These are phyloP conservation scores for Stemphylium lycopersici DNA, from an alignment of 2,329 filamentous ascomycete genomes.

Conservation along the genomic window DNA sequence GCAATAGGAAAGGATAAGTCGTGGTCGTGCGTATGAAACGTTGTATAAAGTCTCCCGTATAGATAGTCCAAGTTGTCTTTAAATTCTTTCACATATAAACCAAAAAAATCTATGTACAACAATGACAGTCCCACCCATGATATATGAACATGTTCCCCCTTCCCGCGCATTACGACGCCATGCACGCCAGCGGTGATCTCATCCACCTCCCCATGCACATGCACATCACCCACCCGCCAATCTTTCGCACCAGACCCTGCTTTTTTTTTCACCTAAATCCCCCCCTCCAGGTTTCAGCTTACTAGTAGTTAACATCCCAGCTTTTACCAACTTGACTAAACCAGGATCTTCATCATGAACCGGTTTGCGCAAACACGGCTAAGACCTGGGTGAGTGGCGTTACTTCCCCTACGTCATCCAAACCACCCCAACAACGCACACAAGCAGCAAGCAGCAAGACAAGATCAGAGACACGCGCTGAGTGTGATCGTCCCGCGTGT, in stretches of 20 bases:
- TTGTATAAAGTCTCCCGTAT: not conserved
- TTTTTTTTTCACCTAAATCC: too few relatives aligned
- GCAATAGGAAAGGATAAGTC: too few relatives aligned
- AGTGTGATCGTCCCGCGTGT: not conserved
- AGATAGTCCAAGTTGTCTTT: not conserved
- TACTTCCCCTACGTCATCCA: not conserved
- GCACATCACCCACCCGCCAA: not conserved
- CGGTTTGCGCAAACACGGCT: too few relatives aligned
- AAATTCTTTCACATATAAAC: not conserved
- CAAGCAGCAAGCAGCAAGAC: too few relatives aligned
- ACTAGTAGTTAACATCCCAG: too few relatives aligned
- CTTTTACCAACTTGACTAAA: too few relatives aligned
- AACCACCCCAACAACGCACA: too few relatives aligned
- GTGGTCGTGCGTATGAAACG: too few relatives aligned
- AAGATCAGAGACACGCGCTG: not conserved
- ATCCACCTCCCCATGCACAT: constrained; percentile 3
- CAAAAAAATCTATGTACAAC: not conserved
- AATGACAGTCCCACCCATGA: not conserved
- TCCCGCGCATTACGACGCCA: constrained; percentile 10
- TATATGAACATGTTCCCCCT: constrained; percentile 5
- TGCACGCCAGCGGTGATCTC: constrained; percentile 25
- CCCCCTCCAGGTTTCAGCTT: too few relatives aligned
- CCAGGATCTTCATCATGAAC: not conserved
- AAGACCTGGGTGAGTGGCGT: too few relatives aligned
- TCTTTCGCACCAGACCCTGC: not conserved